Evolutionary conservation across 1,284 basidiomycete species (phyloP).

Genomic region (Cryptococcus sp.): DNA sequence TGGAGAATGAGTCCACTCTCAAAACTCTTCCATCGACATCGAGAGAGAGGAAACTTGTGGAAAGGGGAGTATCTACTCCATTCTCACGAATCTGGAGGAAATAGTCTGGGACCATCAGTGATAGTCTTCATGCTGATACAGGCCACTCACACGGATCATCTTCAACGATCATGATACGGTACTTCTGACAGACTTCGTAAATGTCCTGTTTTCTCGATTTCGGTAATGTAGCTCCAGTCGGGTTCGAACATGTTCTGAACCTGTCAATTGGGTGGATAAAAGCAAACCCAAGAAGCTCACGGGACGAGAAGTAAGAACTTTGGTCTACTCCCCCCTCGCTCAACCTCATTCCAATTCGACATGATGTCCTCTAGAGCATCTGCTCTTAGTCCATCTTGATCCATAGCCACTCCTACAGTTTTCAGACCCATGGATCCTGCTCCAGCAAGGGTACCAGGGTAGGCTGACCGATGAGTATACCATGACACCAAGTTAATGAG

Average conservation of each 20-base stretch:
- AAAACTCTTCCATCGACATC: conserved; percentile 75
- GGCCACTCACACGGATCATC: conserved; percentile 62
- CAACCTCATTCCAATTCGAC: conserved; percentile 59
- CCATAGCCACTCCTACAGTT: conserved; percentile 61
- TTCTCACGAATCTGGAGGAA: conserved; percentile 38
- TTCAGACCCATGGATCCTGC: conserved; percentile 53
- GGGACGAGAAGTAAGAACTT: conserved; percentile 38
- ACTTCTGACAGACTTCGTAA: conserved; percentile 69
- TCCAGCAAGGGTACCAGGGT: conserved; percentile 55
- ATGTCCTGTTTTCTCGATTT: conserved; percentile 63
- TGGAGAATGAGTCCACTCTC: conserved; percentile 72
- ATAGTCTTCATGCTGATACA: neutral
- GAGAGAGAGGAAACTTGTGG: conserved; percentile 43
- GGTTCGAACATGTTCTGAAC: conserved; percentile 57
- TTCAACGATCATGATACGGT: conserved; percentile 64
- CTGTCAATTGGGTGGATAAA: conserved; percentile 46
- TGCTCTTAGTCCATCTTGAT: conserved; percentile 62
- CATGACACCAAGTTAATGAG: too few species aligned
- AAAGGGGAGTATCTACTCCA: conserved; percentile 42
- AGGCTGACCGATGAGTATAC: conserved; percentile 45
- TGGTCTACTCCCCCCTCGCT: conserved; percentile 55
- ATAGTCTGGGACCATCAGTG: conserved; percentile 33
- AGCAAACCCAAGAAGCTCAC: conserved; percentile 13
- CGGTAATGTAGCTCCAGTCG: conserved; percentile 66
- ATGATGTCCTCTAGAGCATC: conserved; percentile 58